phyloP scores from a whole-genome alignment of 176 grass and related monocot genomes.

The Elymus sibiricus region DNA sequence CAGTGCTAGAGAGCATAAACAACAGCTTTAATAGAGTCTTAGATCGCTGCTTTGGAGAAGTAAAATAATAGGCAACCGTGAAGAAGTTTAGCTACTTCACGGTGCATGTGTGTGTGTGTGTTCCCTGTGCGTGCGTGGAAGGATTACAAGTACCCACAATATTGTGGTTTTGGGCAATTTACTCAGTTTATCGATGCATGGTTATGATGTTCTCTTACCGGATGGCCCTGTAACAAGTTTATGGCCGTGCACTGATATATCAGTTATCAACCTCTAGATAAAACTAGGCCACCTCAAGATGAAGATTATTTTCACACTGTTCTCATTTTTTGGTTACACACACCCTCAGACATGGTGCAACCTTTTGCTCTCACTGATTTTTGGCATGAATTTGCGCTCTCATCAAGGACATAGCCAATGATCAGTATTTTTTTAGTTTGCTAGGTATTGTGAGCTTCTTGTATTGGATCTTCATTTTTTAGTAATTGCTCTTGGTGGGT shows the following conservation, averaged over 20 bases:
- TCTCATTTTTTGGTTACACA: background rate
- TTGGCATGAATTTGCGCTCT: slow-evolving; percentile 1
- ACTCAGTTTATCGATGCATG: too few relatives aligned
- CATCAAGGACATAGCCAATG: background rate
- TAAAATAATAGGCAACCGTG: background rate
- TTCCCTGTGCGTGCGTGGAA: background rate
- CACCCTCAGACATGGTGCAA: background rate
- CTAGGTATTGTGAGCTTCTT: background rate
- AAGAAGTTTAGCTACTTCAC: background rate
- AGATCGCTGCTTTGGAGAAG: background rate
- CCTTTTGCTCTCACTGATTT: background rate
- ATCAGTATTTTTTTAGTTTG: background rate
- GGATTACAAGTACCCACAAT: too few relatives aligned
- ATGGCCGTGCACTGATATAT: too few relatives aligned
- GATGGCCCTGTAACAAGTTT: too few relatives aligned
- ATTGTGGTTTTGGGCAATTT: too few relatives aligned
- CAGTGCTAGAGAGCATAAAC: background rate
- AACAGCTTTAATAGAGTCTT: background rate
- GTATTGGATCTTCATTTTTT: background rate
- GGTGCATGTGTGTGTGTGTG: background rate
- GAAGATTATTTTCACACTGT: background rate
- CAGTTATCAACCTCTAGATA: background rate
- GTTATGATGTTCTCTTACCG: too few relatives aligned
- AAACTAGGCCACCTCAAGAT: background rate
- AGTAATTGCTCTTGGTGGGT: background rate